A percentile compares a stretch with the other conserved stretches of the same genome.
These are phyloP conservation scores for Fusarium caatingaense DNA, from an alignment of 2,329 filamentous ascomycete genomes.

Conservation along the genomic window DNA sequence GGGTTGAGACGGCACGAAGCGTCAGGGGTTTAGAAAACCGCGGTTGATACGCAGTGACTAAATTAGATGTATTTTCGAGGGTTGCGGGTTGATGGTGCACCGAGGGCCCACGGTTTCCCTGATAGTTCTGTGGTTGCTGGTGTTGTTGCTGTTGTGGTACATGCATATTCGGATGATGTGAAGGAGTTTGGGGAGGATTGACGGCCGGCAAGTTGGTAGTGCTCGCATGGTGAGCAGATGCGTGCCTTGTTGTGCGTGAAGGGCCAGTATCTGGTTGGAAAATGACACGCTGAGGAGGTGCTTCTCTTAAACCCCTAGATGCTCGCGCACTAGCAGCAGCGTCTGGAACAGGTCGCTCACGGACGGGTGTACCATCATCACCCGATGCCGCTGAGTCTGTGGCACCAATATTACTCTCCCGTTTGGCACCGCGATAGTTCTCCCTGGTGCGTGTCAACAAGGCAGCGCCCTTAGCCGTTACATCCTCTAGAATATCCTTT, in stretches of 20 bases:
- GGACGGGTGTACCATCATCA: slow-evolving; percentile 68
- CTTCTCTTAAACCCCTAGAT: slow-evolving; percentile 77
- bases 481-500: slow-evolving; percentile 87
- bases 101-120: slow-evolving; percentile 57
- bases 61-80: slow-evolving; percentile 66
- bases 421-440: slow-evolving; percentile 70
- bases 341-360: slow-evolving; percentile 64
- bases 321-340: slow-evolving; percentile 67
- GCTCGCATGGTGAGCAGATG: slow-evolving; percentile 57
- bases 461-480: slow-evolving; percentile 84
- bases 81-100: slow-evolving; percentile 64
- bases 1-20: slow-evolving; percentile 79
- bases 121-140: slow-evolving; percentile 44
- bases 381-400: slow-evolving; percentile 70
- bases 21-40: slow-evolving; percentile 70
- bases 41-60: slow-evolving; percentile 78
- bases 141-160: slow-evolving; percentile 46
- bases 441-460: slow-evolving; percentile 83
- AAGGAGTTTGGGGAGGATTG: slow-evolving; percentile 45
- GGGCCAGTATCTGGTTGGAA: slow-evolving; percentile 84
- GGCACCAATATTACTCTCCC: slow-evolving; percentile 61
- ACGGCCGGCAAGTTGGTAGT: slow-evolving; percentile 45
- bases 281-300: slow-evolving; percentile 84
- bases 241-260: slow-evolving; percentile 71
- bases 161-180: slow-evolving; percentile 52